These are phyloP conservation scores for Chrysanthemum lavandulifolium DNA, from an alignment of 129 eudicot species.

Conservation along the genomic window DNA sequence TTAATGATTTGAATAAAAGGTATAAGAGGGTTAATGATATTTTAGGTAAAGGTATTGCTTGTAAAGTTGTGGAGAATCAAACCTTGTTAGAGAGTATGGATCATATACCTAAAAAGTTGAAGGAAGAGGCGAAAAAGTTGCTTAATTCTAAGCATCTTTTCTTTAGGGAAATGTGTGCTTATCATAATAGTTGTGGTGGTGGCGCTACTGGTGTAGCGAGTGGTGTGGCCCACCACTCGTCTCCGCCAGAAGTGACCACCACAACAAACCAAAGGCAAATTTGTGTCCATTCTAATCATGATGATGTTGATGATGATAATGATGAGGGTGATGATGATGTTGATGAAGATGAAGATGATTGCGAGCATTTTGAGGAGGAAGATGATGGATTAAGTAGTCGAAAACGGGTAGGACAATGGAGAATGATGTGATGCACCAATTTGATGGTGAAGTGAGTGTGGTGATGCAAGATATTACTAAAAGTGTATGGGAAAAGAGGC, in stretches of 20 bases:
- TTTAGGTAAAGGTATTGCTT: conserved; percentile 77
- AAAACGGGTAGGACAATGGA: conserved; percentile 21
- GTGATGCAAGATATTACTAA: conserved; percentile 46
- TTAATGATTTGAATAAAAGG: conserved; percentile 90
- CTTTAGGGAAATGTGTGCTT: conserved; percentile 96
- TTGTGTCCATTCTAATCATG: conserved; percentile 52
- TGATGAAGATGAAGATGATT: conserved; percentile 37
- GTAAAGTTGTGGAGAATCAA: conserved; percentile 91
- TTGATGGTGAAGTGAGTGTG: conserved; percentile 39
- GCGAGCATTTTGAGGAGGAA: conserved; percentile 22
- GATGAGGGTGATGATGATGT: conserved; percentile 27
- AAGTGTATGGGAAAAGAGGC: conserved; percentile 61
- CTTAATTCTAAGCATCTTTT: conserved; percentile 89
- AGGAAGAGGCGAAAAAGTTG: conserved; percentile 80
- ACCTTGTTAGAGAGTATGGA: conserved; percentile 71
- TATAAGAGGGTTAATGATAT: conserved; percentile 93
- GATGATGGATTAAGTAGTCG: conserved; percentile 35
- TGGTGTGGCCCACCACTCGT: conserved; percentile 32
- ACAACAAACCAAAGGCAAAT: conserved; percentile 19
- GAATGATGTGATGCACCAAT: conserved; percentile 35
- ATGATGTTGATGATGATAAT: conserved; percentile 30
- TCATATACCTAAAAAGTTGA: conserved; percentile 60
- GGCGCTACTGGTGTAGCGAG: conserved; percentile 13
- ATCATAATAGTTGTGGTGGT: conserved; percentile 65
- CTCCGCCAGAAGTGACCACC: conserved; percentile 38